Conservation (phyloP, 2,329 filamentous ascomycete genomes). For the Aureobasidium sp. region DNA sequence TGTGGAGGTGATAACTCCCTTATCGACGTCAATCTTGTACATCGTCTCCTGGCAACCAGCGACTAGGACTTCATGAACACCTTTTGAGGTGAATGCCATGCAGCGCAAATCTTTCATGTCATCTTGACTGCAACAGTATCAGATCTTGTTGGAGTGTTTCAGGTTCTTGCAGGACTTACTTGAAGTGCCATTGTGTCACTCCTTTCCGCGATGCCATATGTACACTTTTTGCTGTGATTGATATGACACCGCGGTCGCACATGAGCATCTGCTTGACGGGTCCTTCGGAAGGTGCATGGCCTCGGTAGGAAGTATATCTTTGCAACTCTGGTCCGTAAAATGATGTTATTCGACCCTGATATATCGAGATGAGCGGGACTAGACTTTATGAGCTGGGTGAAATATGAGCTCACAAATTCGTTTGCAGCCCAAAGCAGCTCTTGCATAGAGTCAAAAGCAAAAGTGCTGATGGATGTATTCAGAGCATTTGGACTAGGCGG, state of each 20-base stretch:
- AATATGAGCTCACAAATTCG: slow-evolving; percentile 58
- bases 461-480: slow-evolving; percentile 59
- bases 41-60: slow-evolving; percentile 81
- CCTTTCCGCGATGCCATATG: slow-evolving; percentile 84
- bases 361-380: background rate
- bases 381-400: background rate
- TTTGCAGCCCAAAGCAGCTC: slow-evolving; percentile 92
- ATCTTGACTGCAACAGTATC: slow-evolving; percentile 43
- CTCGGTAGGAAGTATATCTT: slow-evolving; percentile 82
- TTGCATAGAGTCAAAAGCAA: slow-evolving; percentile 82
- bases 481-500: slow-evolving; percentile 62
- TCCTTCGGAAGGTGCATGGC: slow-evolving; percentile 59
- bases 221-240: slow-evolving; percentile 71
- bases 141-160: background rate
- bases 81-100: slow-evolving; percentile 91
- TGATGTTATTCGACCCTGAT: slow-evolving; percentile 75
- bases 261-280: slow-evolving; percentile 81
- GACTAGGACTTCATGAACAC: slow-evolving; percentile 72
- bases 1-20: slow-evolving; percentile 36
- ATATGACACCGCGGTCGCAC: slow-evolving; percentile 82
- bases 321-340: slow-evolving; percentile 81
- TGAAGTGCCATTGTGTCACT: slow-evolving; percentile 79
- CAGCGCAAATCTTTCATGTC: slow-evolving; percentile 83
- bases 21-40: slow-evolving; percentile 63
- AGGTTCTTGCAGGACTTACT: slow-evolving; percentile 37